A percentile compares a stretch with the other conserved stretches of the same genome.
Conservation (phyloP, 306 rosid species). For the Myrica gale region DNA sequence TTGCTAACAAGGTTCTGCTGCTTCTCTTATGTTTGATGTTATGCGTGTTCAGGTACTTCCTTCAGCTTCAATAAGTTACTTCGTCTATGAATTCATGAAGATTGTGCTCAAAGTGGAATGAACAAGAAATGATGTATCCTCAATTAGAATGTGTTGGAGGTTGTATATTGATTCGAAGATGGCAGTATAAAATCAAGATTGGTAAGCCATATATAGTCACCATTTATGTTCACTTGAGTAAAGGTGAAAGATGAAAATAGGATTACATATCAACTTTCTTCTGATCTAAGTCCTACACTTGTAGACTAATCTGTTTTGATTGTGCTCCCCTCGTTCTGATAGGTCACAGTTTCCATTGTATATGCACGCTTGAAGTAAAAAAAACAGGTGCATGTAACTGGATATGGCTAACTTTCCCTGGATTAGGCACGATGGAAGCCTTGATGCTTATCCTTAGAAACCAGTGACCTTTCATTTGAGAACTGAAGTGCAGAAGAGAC, state of each 20-base stretch:
- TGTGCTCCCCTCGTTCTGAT: background rate
- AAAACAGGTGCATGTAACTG: background rate
- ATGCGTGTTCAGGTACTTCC: slow-evolving; percentile 79
- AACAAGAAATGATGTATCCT: slow-evolving; percentile 27
- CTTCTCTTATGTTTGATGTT: slow-evolving; percentile 11
- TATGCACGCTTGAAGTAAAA: too few relatives aligned
- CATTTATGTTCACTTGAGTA: background rate
- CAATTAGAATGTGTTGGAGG: slow-evolving; percentile 27
- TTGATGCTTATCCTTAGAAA: too few relatives aligned
- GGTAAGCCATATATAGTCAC: slow-evolving; percentile 27
- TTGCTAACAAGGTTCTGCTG: slow-evolving; percentile 7
- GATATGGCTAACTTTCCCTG: background rate
- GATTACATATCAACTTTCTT: background rate
- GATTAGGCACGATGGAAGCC: background rate
- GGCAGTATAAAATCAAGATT: slow-evolving; percentile 8
- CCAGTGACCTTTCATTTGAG: background rate
- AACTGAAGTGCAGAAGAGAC: background rate
- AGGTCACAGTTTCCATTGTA: background rate
- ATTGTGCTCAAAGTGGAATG: slow-evolving; percentile 89
- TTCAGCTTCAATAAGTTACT: slow-evolving; percentile 88
- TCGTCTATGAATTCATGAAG: slow-evolving; percentile 96
- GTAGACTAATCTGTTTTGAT: background rate
- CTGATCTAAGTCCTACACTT: background rate
- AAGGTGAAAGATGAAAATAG: background rate
- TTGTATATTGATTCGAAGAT: slow-evolving; percentile 13